Evolutionary conservation across 768 basidiomycete genomes (phyloP).

Genomic region (Mycena rosella): DNA sequence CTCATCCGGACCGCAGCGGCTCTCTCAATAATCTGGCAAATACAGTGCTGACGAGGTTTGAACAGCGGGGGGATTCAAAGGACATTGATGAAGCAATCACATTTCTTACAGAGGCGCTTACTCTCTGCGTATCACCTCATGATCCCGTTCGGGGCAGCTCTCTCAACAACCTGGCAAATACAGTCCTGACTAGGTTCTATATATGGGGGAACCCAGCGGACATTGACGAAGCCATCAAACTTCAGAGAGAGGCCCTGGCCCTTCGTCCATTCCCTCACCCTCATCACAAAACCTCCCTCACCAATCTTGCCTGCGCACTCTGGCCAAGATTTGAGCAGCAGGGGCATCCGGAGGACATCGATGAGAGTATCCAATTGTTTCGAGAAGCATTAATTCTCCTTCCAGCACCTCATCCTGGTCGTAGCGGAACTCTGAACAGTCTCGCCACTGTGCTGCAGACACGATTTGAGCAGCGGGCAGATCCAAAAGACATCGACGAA

Average conservation of each 20-base stretch:
- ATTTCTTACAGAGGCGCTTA: background rate
- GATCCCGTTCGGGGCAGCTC: background rate
- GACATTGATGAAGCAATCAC: background rate
- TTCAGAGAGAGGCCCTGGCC: background rate
- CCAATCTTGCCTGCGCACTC: background rate
- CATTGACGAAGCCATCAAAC: no score
- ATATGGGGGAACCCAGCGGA: background rate
- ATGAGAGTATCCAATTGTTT: background rate
- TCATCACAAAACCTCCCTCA: background rate
- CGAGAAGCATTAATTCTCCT: background rate
- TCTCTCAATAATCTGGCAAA: constrained; percentile 2
- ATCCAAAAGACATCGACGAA: background rate
- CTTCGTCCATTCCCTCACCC: background rate
- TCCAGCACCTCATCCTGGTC: background rate
- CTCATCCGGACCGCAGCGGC: background rate
- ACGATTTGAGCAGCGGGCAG: background rate
- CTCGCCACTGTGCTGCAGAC: background rate
- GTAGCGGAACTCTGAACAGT: background rate
- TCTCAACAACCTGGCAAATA: background rate
- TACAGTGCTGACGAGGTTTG: background rate
- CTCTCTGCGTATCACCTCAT: background rate
- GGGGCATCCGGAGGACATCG: background rate
- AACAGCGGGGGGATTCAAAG: background rate
- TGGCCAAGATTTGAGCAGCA: background rate
- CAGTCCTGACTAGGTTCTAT: background rate